Conservation (phyloP, 345 rosid genomes). For the Acer yangbiense region DNA sequence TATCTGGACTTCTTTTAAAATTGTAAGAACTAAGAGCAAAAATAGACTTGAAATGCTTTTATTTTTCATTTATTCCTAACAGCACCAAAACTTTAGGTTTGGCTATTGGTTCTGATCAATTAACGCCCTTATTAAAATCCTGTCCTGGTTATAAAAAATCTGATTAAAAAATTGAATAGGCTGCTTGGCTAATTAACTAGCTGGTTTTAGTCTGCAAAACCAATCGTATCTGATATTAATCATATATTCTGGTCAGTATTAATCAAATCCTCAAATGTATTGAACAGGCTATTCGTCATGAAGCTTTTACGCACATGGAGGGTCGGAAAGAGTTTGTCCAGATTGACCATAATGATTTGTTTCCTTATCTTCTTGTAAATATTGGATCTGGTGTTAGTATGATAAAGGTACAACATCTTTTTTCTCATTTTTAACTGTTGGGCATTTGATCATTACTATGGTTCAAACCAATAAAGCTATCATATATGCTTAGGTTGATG, state of each 20-base stretch:
- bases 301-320: constrained; percentile 97
- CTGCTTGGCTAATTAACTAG: not conserved
- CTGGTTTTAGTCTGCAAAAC: not conserved
- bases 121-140: not conserved
- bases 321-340: constrained; percentile 94
- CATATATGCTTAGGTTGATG: constrained; percentile 64
- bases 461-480: constrained; percentile 9
- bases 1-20: not conserved
- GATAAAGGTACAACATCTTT: constrained; percentile 68
- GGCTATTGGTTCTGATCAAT: not conserved
- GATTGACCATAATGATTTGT: constrained; percentile 85
- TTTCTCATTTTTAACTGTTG: constrained; percentile 15
- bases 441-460: constrained; percentile 8
- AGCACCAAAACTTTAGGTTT: not conserved
- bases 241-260: not conserved
- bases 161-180: not conserved
- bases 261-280: constrained; percentile 9
- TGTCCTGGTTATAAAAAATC: not conserved
- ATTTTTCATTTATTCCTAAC: not conserved
- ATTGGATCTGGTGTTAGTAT: constrained; percentile 99
- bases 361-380: constrained; percentile 97
- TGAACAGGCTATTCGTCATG: constrained; percentile 97
- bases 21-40: not conserved
- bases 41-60: not conserved
- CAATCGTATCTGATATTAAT: not conserved